Percentiles rank a stretch among this genome's conserved stretches.
Conservation (phyloP, 148 eudicot genomes). For the Nepenthes mirabilis region DNA sequence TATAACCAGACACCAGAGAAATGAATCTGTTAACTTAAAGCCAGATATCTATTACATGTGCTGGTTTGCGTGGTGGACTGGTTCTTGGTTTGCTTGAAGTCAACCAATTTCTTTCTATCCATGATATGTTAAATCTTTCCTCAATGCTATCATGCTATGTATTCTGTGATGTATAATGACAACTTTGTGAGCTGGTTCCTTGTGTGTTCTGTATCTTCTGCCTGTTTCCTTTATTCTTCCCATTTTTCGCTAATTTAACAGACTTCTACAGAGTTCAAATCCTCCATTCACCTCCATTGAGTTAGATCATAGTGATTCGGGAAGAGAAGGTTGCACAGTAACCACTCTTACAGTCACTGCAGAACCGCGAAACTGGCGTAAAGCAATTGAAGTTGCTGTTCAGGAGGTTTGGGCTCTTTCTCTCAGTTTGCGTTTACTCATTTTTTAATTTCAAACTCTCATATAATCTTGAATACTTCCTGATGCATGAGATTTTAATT, state of each 20-base stretch:
- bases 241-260: constrained; percentile 9
- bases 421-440: neutral
- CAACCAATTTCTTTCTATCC: no score
- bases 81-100: no score
- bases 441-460: neutral
- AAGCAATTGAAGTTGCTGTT: constrained; percentile 92
- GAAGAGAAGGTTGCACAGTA: constrained; percentile 98
- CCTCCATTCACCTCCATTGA: constrained; percentile 97
- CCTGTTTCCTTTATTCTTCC: neutral
- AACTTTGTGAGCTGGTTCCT: no score
- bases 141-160: no score
- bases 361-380: constrained; percentile 89
- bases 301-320: constrained; percentile 99
- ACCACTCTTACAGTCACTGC: constrained; percentile 98
- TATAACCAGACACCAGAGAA: no score
- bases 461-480: no score
- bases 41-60: no score
- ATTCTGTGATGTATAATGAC: no score
- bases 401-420: constrained; percentile 62
- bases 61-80: no score
- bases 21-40: no score
- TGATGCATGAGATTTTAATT: neutral
- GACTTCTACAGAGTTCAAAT: constrained; percentile 66
- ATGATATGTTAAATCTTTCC: no score
- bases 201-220: neutral